Percentiles rank a stretch among this genome's conserved stretches.
These are phyloP conservation scores for Globisporangium perplexum DNA, from an alignment of 352 stramenopile genomes.

Conservation along the genomic window DNA sequence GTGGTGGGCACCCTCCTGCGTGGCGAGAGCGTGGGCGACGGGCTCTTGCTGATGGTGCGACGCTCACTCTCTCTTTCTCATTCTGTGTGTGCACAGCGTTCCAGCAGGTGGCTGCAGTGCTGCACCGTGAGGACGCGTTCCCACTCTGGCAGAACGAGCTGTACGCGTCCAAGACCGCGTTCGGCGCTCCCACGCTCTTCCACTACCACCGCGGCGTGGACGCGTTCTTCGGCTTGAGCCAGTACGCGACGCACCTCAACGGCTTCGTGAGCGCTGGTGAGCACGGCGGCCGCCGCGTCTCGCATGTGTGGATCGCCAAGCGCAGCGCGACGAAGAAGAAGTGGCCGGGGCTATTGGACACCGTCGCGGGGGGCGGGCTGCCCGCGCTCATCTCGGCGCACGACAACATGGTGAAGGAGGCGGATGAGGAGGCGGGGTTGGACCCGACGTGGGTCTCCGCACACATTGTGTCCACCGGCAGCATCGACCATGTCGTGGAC, in stretches of 20 bases:
- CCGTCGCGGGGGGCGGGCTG: constrained; percentile 55
- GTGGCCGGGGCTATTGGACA: constrained; percentile 50
- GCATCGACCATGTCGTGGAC: constrained; percentile 51
- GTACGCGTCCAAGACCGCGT: constrained; percentile 47
- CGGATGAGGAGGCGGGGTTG: constrained; percentile 54
- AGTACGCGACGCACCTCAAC: constrained; percentile 70
- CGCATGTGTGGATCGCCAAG: constrained; percentile 57
- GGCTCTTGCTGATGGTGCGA: not conserved
- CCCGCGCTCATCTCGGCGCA: constrained; percentile 36
- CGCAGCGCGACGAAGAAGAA: constrained; percentile 43
- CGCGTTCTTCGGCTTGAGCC: constrained; percentile 50
- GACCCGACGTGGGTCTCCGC: constrained; percentile 24
- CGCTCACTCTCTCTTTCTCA: no score
- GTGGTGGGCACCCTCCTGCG: constrained; percentile 1
- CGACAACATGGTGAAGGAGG: constrained; percentile 76
- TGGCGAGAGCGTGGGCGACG: not conserved
- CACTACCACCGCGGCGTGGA: constrained; percentile 60
- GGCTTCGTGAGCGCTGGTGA: constrained; percentile 34
- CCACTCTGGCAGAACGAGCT: constrained; percentile 54
- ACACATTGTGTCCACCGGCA: constrained; percentile 33
- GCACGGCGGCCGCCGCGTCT: constrained; percentile 13
- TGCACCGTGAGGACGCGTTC: constrained; percentile 44
- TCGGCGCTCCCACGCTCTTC: constrained; percentile 44
- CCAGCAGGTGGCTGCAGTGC: constrained; percentile 24
- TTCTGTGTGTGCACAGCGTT: constrained; percentile 25